These are phyloP conservation scores for Agarophyton chilense DNA, from an alignment of 23 red algal species.

Conservation along the genomic window DNA sequence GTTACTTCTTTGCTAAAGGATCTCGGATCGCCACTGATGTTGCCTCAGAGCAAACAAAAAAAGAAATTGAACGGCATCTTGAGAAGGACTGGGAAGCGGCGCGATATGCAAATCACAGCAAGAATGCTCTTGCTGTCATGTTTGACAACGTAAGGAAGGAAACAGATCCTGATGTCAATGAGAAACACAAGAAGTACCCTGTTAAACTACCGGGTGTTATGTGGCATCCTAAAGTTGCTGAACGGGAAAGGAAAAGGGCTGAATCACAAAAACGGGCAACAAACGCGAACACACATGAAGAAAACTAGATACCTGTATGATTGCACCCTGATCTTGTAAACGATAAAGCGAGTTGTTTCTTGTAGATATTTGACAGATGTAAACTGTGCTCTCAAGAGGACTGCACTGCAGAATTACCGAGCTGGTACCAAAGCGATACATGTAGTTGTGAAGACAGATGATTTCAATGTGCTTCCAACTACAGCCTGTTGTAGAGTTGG, in stretches of 20 bases:
- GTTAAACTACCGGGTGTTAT: constrained; percentile 48
- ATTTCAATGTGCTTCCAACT: no score
- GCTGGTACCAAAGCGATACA: no score
- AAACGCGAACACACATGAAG: neutral
- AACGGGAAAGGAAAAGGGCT: constrained; percentile 39
- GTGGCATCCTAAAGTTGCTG: constrained; percentile 49
- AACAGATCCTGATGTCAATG: constrained; percentile 11
- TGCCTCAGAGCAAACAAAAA: constrained; percentile 43
- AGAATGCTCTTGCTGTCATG: constrained; percentile 61
- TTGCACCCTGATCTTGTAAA: no score
- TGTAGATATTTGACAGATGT: neutral
- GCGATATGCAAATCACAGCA: constrained; percentile 54
- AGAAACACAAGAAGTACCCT: constrained; percentile 46
- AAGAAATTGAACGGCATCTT: constrained; percentile 50
- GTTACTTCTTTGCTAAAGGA: constrained; percentile 28
- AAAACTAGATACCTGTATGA: neutral
- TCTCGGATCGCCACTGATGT: constrained; percentile 24
- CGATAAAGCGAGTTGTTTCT: neutral
- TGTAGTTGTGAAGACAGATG: no score
- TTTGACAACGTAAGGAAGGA: constrained; percentile 39
- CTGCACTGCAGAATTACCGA: no score
- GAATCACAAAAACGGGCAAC: neutral
- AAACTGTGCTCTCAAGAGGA: no score
- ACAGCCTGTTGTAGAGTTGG: no score
- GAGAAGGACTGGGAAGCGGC: constrained; percentile 47